Evolutionary conservation across 2,329 filamentous ascomycete species (phyloP).

Genomic region (Microdochium bolleyi): DNA sequence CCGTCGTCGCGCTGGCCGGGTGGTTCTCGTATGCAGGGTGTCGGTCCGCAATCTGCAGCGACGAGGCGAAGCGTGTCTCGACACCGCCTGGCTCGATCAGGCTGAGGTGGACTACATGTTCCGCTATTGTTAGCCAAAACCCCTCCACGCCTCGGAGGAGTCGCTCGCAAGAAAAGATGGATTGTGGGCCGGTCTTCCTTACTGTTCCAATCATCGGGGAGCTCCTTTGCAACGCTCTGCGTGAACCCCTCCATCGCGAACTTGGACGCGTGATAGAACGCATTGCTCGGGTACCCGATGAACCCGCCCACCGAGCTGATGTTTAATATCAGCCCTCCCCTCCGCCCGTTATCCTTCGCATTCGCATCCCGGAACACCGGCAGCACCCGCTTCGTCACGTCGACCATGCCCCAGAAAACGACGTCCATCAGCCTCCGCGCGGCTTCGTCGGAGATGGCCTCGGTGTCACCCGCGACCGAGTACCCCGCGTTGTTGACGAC

Average conservation of each 20-base stretch:
- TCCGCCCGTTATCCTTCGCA: constrained; percentile 13
- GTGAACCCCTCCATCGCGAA: constrained; percentile 39
- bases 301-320: constrained; percentile 44
- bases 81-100: constrained; percentile 32
- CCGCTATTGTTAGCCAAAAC: not conserved
- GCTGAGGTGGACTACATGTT: constrained; percentile 26
- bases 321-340: constrained; percentile 45
- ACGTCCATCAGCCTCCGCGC: constrained; percentile 28
- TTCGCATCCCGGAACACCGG: constrained; percentile 27
- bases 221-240: constrained; percentile 33
- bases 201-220: constrained; percentile 33
- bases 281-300: constrained; percentile 21
- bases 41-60: constrained; percentile 19
- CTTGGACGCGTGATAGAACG: constrained; percentile 32
- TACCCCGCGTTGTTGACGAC: constrained; percentile 25
- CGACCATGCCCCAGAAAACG: constrained; percentile 32
- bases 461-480: constrained; percentile 17
- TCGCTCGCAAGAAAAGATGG: constrained; percentile 5
- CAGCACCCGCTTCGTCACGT: constrained; percentile 27
- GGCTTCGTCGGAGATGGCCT: constrained; percentile 21
- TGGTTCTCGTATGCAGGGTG: constrained; percentile 30
- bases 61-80: constrained; percentile 23
- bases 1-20: constrained; percentile 13
- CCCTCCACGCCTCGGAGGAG: not conserved
- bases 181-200: constrained; percentile 10